Evolutionary conservation across 805 yeast genomes (phyloP), one percentile per base, ranked within the genome.

Genomic region (Myxozyma sirexii): DNA sequence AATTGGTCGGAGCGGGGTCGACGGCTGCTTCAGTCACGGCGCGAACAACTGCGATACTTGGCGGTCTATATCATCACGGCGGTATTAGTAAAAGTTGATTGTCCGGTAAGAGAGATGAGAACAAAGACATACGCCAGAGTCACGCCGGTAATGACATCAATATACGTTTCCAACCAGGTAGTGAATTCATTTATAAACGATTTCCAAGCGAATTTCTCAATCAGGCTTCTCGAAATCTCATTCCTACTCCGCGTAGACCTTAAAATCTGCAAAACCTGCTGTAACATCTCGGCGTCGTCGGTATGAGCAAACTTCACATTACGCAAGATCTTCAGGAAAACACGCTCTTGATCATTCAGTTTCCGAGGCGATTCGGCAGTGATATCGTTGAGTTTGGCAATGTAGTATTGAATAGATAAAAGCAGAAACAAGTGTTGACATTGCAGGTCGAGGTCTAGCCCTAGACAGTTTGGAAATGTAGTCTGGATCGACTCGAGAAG

Each of bases 111-210:
- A n/a, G n/a, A n/a, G n/a, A n/a, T n/a, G n/a, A n/a, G n/a, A n/a
- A n/a, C n/a, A n/a, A n/a, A 24, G 12, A 33, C 45, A 29, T 37
- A 49, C 45, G 21, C 37, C 5, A 45, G 27, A 13, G 23, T 8
- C 5, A 23, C 45, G n/a, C 57, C 51, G 26, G 29, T 15, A 13
- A 44, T 26, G 26, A 43, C 27, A 19, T 12, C 27, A 15, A 13
- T 5, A 23, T 15, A 12, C 2, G 46, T 13, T 3, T 17, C 41
- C n/a, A 54, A 12, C 57, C 57, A 54, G 8, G 17, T 27, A 4
- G 57, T 24, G 24, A 42, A 33, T 19, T 44, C 50, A 12, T 29
- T 21, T 4, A 54, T 17, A 37, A 54, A 54, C 12, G 35, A 23
- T 12, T 3, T 24, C 57, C 57, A 54, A 8, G 51, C 31, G 33